These are phyloP conservation scores for Capsella bursapastoris DNA, from an alignment of 345 rosid genomes.

Conservation along the genomic window DNA sequence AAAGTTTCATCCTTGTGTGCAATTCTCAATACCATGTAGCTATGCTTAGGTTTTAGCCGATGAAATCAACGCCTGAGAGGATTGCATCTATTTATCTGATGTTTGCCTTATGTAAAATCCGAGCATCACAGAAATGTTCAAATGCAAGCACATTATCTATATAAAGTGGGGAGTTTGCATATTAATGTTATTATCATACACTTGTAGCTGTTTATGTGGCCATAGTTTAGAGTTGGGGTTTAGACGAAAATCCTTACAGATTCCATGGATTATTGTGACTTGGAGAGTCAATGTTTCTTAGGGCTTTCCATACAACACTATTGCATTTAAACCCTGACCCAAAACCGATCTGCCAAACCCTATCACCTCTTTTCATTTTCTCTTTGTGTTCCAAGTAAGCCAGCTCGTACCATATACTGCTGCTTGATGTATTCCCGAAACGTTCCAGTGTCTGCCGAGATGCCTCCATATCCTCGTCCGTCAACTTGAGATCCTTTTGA, in stretches of 20 bases:
- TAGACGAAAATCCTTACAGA: constrained; percentile 26
- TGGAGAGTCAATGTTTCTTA: constrained; percentile 46
- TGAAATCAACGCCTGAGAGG: constrained; percentile 67
- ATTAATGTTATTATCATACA: constrained; percentile 29
- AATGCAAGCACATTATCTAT: constrained; percentile 9
- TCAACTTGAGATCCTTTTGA: constrained; percentile 63
- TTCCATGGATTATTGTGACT: constrained; percentile 58
- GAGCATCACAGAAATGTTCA: constrained; percentile 18
- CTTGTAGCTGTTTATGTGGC: neutral
- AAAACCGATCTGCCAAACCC: constrained; percentile 65
- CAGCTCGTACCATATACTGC: constrained; percentile 75
- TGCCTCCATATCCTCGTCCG: constrained; percentile 71
- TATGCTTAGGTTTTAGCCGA: constrained; percentile 28
- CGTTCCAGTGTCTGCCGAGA: constrained; percentile 64
- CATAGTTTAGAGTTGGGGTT: neutral
- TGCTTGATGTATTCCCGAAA: constrained; percentile 79
- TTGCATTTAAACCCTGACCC: constrained; percentile 82
- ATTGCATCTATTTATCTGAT: constrained; percentile 69
- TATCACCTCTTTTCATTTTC: constrained; percentile 59
- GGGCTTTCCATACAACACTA: constrained; percentile 73
- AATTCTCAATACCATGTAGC: constrained; percentile 1
- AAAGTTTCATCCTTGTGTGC: constrained; percentile 19
- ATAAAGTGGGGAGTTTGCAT: constrained; percentile 6
- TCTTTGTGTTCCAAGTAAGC: constrained; percentile 63
- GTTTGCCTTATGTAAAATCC: constrained; percentile 66